These are phyloP conservation scores for Gaertneriomyces semiglobifer DNA, from an alignment of 192 early-diverging fungal genomes.

Conservation along the genomic window DNA sequence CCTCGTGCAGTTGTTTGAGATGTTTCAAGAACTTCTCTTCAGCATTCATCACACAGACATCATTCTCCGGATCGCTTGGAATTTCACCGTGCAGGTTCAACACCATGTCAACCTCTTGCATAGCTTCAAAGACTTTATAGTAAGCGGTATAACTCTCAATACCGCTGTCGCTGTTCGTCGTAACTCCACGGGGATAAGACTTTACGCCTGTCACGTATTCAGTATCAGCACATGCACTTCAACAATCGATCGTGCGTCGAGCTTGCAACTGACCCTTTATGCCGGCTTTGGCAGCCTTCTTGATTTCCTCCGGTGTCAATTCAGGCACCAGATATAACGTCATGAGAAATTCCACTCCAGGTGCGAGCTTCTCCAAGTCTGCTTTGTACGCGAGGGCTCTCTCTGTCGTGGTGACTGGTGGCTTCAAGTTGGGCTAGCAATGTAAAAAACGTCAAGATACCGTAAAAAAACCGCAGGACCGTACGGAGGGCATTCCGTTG, in stretches of 20 bases:
- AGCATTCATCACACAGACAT: constrained; percentile 93
- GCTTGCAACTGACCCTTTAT: constrained; percentile 55
- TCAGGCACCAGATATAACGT: constrained; percentile 86
- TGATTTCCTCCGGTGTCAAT: constrained; percentile 86
- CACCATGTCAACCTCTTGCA: constrained; percentile 91
- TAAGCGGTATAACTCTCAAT: constrained; percentile 86
- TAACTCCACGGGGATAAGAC: constrained; percentile 93
- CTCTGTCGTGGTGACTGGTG: constrained; percentile 82
- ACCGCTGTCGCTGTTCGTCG: constrained; percentile 94
- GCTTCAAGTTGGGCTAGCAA: constrained; percentile 84
- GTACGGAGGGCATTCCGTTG: background rate
- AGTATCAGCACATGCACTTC: background rate
- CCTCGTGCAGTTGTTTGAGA: constrained; percentile 76
- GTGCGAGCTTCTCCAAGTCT: constrained; percentile 75
- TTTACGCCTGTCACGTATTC: constrained; percentile 66
- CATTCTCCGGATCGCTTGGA: constrained; percentile 78
- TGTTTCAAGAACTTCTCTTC: constrained; percentile 89
- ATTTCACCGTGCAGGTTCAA: constrained; percentile 96
- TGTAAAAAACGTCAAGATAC: background rate
- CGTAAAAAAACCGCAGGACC: background rate
- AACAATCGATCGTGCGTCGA: background rate
- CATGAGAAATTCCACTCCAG: constrained; percentile 86
- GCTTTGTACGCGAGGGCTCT: constrained; percentile 82
- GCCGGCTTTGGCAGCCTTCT: constrained; percentile 76
- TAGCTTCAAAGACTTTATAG: constrained; percentile 91